phyloP scores from a whole-genome alignment of 1,284 basidiomycete species.

The Flammula alnicola region DNA sequence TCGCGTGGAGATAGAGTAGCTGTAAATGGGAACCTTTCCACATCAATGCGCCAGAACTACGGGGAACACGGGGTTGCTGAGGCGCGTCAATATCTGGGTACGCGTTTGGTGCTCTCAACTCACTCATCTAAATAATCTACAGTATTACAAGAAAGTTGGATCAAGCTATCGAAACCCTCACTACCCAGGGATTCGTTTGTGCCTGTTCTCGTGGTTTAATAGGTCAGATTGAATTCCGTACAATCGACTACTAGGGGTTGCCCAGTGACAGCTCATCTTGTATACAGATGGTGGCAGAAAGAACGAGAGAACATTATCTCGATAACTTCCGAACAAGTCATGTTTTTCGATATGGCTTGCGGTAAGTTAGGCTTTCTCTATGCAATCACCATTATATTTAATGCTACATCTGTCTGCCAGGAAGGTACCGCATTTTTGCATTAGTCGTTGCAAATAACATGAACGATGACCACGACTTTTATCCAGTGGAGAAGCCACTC shows the following conservation, averaged over 20 bases:
- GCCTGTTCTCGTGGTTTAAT: slow-evolving; percentile 57
- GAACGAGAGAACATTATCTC: slow-evolving; percentile 25
- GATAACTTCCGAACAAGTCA: slow-evolving; percentile 20
- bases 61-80: slow-evolving; percentile 67
- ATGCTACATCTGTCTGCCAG: slow-evolving; percentile 21
- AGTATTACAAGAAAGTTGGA: slow-evolving; percentile 56
- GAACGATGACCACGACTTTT: slow-evolving; percentile 1
- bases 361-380: slow-evolving; percentile 27
- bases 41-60: slow-evolving; percentile 75
- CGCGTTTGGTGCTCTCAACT: neutral
- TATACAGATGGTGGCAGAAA: slow-evolving; percentile 39
- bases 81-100: slow-evolving; percentile 40
- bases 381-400: neutral
- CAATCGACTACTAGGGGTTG: no score
- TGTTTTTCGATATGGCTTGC: slow-evolving; percentile 45
- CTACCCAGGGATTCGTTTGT: slow-evolving; percentile 67
- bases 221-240: slow-evolving; percentile 34
- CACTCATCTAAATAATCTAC: neutral
- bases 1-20: slow-evolving; percentile 47
- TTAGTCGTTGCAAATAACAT: neutral
- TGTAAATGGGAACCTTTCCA: slow-evolving; percentile 53
- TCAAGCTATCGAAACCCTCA: slow-evolving; percentile 75
- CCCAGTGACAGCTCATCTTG: no score
- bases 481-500: slow-evolving; percentile 42
- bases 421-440: slow-evolving; percentile 31